Base-by-base conservation (phyloP, 345 rosid species). In the Citrus hindsii region DNA sequence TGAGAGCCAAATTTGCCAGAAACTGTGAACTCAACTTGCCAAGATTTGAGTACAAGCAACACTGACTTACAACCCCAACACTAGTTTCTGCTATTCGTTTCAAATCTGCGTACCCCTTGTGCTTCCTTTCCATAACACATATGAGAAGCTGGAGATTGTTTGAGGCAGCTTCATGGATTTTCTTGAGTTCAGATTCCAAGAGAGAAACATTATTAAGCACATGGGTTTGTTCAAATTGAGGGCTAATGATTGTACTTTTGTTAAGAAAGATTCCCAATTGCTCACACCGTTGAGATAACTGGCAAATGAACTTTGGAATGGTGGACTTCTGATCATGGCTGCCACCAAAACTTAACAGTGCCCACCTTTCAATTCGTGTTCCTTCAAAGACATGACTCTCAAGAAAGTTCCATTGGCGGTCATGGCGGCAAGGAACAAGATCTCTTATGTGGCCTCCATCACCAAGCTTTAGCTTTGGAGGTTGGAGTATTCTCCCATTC, bases 401-500 rank as follows among this genome's bases (percentile, higher is more conserved):
- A 48, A 81, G 67, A 70, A 93, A 87, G 84, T 88, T 95, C 94
- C 93, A 92, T 77, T 90, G 96, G 27, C 96, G 84, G 73, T 93
- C 97, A 56, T 82, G 91, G 71, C 97, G 91, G 10, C 86, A 86
- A 51, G 97, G 97, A 73, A 82, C 72, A 14, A 90, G 71, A 76
- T 90, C 92, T 81, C 87, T 85, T 55, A 82, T 56, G 63, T 78
- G 89, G 9, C 97, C 97, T 75, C 89, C 89, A 59, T 85, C 89
- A 42, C 97, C 97, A 66, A 93, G 99, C 83, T 87, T 95, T 30
- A 95, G 94, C 89, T 92, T 95, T 33, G 99, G 99, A 78, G 99
- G 98, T 67, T 88, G 92, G 60, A 95, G 94, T 72, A 93, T 80
- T 87, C 99, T 91, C 79, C 99, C 98, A 1, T 86, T 89, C 74